A percentile compares a stretch with the other conserved stretches of the same genome.
These are phyloP conservation scores for Dactylonectria estremocensis DNA, from an alignment of 2,329 filamentous ascomycete genomes.

Conservation along the genomic window DNA sequence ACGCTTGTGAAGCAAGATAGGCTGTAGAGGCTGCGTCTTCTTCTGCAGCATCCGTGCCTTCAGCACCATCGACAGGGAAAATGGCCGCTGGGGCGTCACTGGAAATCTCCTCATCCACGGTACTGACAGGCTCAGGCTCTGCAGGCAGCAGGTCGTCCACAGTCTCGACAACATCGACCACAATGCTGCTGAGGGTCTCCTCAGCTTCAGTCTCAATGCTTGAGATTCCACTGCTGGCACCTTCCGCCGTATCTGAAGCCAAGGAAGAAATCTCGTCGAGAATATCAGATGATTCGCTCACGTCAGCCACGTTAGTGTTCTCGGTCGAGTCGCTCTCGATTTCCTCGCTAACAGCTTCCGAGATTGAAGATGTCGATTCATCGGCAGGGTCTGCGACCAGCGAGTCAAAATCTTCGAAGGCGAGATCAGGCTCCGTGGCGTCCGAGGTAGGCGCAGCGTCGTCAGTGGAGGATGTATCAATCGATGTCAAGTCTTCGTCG, in stretches of 20 bases:
- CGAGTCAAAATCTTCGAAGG: slow-evolving; percentile 42
- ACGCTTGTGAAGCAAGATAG: slow-evolving; percentile 46
- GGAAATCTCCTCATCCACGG: slow-evolving; percentile 37
- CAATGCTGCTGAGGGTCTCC: slow-evolving; percentile 32
- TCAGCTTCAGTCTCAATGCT: slow-evolving; percentile 32
- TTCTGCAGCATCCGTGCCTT: slow-evolving; percentile 32
- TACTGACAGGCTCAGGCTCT: slow-evolving; percentile 43
- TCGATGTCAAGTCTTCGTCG: slow-evolving; percentile 36
- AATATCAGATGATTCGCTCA: slow-evolving; percentile 26
- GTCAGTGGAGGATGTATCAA: slow-evolving; percentile 31
- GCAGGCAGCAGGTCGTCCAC: slow-evolving; percentile 35
- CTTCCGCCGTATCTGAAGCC: slow-evolving; percentile 29
- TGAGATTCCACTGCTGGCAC: slow-evolving; percentile 36
- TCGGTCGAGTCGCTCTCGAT: slow-evolving; percentile 17
- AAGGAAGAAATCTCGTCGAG: slow-evolving; percentile 35
- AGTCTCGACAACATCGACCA: slow-evolving; percentile 36
- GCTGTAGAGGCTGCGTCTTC: slow-evolving; percentile 41
- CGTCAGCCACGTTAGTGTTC: neutral
- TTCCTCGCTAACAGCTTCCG: slow-evolving; percentile 23
- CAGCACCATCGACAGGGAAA: slow-evolving; percentile 34
- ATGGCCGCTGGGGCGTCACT: slow-evolving; percentile 42
- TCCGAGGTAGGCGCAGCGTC: slow-evolving; percentile 28
- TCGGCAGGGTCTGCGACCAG: slow-evolving; percentile 36
- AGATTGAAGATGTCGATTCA: slow-evolving; percentile 31
- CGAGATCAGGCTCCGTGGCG: slow-evolving; percentile 34